Evolutionary conservation across 805 yeast species (phyloP), one percentile per base, ranked within the genome.

Genomic region (Suhomyces xylopsoci): DNA sequence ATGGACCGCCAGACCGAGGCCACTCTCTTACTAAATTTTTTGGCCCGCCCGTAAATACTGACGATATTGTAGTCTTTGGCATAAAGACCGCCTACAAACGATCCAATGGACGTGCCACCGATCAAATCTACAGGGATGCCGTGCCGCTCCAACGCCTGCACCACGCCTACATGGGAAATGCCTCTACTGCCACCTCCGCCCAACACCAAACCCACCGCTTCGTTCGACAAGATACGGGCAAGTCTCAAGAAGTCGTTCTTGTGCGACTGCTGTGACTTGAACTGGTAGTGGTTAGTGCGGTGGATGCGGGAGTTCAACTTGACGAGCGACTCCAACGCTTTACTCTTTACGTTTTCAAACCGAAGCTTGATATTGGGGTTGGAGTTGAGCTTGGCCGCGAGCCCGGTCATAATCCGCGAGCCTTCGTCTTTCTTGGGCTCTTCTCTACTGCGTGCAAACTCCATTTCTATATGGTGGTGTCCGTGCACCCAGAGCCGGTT

Each of bases 111-210:
- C 0, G 99, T 93, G 2, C 99, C 99, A 1, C 99, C 99, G 48
- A 93, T 82, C 55, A 92, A 74, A 69, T 93, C 99, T 36, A 94
- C 85, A 0, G 99, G 99, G 12, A 93, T 88, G 0, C 97, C 97
- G 51, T 84, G 83, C 57, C 89, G 96, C 66, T 93, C 98, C 8
- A 93, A 71, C 0, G 97, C 97, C 48, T 84, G 82, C n/a, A 93
- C 81, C 3, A 94, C 86, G 3, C 99, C 99, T 41, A 93, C 77
- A 66, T 93, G 99, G 12, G 97, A 82, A 12, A 93, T 78, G 1
- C 99, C 99, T 59, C 98, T 78, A 0, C 98, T 97, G 43, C 99
- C 99, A 41, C 99, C 99, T 12, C 99, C 99, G 6, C 99, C 99
- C 3, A 93, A 74, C 5, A 93, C 97, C 17, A 94, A 74, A 0